phyloP scores from a whole-genome alignment of 306 rosid genomes.

The Cucumis cinereus region DNA sequence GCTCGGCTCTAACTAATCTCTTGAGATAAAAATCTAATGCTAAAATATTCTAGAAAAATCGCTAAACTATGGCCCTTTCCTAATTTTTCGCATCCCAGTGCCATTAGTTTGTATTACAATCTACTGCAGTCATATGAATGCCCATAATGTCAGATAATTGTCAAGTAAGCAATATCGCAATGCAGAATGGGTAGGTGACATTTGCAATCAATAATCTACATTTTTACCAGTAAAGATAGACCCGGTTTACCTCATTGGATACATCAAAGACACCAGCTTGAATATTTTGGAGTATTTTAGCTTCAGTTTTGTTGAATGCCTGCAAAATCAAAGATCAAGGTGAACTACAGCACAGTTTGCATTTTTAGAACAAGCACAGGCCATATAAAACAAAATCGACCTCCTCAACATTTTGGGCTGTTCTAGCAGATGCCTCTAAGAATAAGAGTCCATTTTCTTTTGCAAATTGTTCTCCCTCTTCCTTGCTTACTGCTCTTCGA shows the following conservation, averaged over 20 bases:
- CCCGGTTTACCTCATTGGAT: constrained; percentile 92
- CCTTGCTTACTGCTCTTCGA: constrained; percentile 97
- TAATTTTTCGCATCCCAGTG: neutral
- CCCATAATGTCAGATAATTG: neutral
- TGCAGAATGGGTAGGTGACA: neutral
- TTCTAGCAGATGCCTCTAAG: constrained; percentile 97
- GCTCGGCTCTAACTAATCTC: neutral
- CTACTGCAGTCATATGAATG: neutral
- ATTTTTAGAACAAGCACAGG: neutral
- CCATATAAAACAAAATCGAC: constrained; percentile 22
- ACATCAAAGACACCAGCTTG: constrained; percentile 97
- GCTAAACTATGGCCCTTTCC: neutral
- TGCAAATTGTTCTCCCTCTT: constrained; percentile 98
- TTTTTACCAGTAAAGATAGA: neutral
- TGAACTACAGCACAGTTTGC: neutral
- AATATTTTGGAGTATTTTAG: constrained; percentile 93
- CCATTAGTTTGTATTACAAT: neutral
- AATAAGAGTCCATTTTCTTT: constrained; percentile 90
- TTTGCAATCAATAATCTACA: neutral
- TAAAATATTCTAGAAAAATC: neutral
- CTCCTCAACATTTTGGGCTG: constrained; percentile 99
- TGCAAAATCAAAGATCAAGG: constrained; percentile 2
- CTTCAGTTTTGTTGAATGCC: constrained; percentile 97
- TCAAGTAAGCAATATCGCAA: neutral
- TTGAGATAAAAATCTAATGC: neutral